A percentile compares a stretch with the other conserved stretches of the same genome.
These are phyloP conservation scores for Neurospora discreta DNA, from an alignment of 495 filamentous ascomycete species.

Conservation along the genomic window DNA sequence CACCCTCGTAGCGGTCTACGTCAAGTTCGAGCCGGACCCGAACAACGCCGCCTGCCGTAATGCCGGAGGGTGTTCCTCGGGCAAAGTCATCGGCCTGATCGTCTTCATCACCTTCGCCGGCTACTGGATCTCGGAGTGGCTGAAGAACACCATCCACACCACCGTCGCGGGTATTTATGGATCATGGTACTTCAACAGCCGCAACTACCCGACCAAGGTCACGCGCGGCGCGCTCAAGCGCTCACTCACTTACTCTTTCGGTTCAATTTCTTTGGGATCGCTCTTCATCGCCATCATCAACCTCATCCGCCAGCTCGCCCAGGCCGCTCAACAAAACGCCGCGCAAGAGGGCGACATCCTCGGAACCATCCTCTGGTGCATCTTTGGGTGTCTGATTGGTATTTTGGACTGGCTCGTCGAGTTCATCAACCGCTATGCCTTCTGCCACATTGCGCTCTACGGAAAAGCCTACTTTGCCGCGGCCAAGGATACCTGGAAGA, in stretches of 20 bases:
- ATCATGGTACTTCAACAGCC: constrained; percentile 77
- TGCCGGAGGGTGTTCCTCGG: constrained; percentile 58
- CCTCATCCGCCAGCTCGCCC: constrained; percentile 64
- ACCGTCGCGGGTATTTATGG: constrained; percentile 84
- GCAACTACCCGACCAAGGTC: constrained; percentile 60
- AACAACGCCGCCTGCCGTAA: constrained; percentile 55
- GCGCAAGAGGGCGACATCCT: constrained; percentile 57
- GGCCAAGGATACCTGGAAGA: constrained; percentile 79
- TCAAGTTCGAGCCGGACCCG: constrained; percentile 58
- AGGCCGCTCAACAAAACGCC: constrained; percentile 55
- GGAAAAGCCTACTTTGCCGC: constrained; percentile 76
- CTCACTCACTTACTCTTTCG: constrained; percentile 80
- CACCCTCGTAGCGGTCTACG: constrained; percentile 58
- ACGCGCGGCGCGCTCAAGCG: constrained; percentile 70
- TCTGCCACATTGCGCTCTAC: constrained; percentile 85
- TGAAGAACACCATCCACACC: constrained; percentile 87
- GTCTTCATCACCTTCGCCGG: constrained; percentile 81
- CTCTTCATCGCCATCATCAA: constrained; percentile 82
- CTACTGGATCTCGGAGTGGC: constrained; percentile 86
- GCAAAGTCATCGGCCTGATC: constrained; percentile 70
- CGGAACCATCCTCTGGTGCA: constrained; percentile 54
- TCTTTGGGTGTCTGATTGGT: constrained; percentile 63
- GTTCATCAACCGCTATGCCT: constrained; percentile 74
- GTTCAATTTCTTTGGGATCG: constrained; percentile 78
- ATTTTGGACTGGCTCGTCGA: constrained; percentile 77